These are phyloP conservation scores for Ophiostoma montium DNA, from an alignment of 2,329 filamentous ascomycete genomes.

Conservation along the genomic window DNA sequence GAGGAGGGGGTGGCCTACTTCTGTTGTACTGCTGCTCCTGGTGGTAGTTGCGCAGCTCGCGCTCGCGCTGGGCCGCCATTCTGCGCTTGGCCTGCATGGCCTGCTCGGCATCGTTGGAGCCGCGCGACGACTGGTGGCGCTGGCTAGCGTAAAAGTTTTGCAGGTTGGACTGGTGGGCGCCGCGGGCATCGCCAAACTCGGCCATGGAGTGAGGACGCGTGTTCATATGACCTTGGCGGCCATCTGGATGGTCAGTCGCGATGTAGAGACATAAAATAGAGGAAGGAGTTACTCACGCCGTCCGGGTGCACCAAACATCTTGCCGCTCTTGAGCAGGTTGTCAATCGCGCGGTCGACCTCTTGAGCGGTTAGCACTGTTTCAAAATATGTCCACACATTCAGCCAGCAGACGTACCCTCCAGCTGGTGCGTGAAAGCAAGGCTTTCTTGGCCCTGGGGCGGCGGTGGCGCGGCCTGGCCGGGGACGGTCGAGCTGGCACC, in stretches of 20 bases:
- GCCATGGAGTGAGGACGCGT: slow-evolving; percentile 72
- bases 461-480: slow-evolving; percentile 18
- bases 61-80: slow-evolving; percentile 97
- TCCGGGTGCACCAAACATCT: slow-evolving; percentile 57
- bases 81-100: slow-evolving; percentile 98
- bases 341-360: slow-evolving; percentile 94
- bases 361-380: slow-evolving; percentile 22
- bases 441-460: slow-evolving; percentile 9
- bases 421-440: slow-evolving; percentile 23
- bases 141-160: slow-evolving; percentile 93
- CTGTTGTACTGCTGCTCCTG: slow-evolving; percentile 99
- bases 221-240: slow-evolving; percentile 44
- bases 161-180: slow-evolving; percentile 60
- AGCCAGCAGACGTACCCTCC: slow-evolving; percentile 25
- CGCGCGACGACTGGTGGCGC: slow-evolving; percentile 73
- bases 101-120: slow-evolving; percentile 86
- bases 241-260: slow-evolving; percentile 35
- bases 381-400: too few relatives aligned
- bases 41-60: slow-evolving; percentile 98
- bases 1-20: slow-evolving; percentile 72
- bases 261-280: slow-evolving; percentile 11
- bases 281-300: slow-evolving; percentile 63
- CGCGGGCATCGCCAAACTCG: slow-evolving; percentile 64
- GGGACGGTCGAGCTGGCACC: slow-evolving; percentile 23
- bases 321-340: slow-evolving; percentile 92